phyloP scores from a whole-genome alignment of 306 rosid genomes.

The Begonia masoniana region DNA sequence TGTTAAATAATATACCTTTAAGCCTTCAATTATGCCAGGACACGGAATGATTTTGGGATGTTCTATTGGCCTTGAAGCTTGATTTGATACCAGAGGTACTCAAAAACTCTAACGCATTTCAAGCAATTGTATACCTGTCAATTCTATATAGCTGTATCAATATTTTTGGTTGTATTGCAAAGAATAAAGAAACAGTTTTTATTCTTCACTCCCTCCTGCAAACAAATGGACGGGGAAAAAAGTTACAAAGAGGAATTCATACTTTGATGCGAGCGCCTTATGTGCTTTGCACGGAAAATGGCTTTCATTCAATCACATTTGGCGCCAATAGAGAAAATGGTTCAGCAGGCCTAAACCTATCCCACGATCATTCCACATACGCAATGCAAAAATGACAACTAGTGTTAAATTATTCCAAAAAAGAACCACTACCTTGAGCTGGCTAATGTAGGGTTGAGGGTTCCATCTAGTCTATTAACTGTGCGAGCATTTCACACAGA shows the following conservation, averaged over 20 bases:
- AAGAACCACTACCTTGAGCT: no score
- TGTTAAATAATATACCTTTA: slow-evolving; percentile 37
- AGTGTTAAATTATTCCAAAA: no score
- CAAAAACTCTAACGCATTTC: slow-evolving; percentile 61
- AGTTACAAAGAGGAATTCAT: slow-evolving; percentile 14
- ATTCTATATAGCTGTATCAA: no score
- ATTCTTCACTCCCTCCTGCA: no score
- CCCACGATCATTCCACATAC: no score
- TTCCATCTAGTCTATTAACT: no score
- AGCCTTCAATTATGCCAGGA: slow-evolving; percentile 82
- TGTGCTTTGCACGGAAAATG: slow-evolving; percentile 48
- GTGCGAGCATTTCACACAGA: no score
- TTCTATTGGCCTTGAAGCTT: slow-evolving; percentile 92
- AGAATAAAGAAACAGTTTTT: no score
- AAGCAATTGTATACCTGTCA: not conserved
- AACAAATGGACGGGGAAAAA: no score
- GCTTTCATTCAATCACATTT: slow-evolving; percentile 92
- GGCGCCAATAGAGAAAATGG: slow-evolving; percentile 89
- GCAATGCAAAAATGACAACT: no score
- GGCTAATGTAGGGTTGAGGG: no score
- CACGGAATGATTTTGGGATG: slow-evolving; percentile 91
- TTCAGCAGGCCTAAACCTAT: slow-evolving; percentile 36
- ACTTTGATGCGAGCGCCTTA: slow-evolving; percentile 59
- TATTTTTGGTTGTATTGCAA: no score
- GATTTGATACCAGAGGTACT: slow-evolving; percentile 83